Conservation (phyloP, 441 rosid species). For the Gossypium trilobum region DNA sequence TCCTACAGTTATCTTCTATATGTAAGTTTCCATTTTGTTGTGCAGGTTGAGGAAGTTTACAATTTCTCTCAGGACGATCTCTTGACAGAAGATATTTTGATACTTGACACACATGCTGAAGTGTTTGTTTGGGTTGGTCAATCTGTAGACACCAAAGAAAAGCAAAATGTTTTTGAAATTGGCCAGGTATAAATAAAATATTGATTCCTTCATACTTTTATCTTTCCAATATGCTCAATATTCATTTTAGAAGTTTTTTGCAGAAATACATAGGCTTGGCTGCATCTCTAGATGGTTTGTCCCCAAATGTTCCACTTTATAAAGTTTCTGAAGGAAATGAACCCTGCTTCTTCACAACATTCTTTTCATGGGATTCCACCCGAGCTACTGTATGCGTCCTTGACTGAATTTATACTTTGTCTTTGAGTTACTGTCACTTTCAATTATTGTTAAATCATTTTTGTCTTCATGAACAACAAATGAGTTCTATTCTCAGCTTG, state of each 20-base stretch:
- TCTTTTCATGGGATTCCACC: constrained; percentile 78
- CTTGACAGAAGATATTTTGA: constrained; percentile 79
- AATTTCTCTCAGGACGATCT: constrained; percentile 92
- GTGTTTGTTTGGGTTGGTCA: constrained; percentile 98
- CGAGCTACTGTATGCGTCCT: constrained; percentile 56
- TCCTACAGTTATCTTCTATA: constrained; percentile 10
- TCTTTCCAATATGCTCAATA: constrained; percentile 3
- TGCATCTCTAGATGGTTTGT: constrained; percentile 63
- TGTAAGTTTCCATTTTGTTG: constrained; percentile 18
- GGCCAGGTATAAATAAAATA: constrained; percentile 56
- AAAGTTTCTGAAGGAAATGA: constrained; percentile 92
- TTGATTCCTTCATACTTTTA: constrained; percentile 5
- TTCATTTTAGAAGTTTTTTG: constrained; percentile 25
- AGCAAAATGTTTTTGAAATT: constrained; percentile 80
- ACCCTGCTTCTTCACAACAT: constrained; percentile 83
- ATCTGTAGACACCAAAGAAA: constrained; percentile 71
- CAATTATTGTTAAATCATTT: background rate
- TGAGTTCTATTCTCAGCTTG: background rate
- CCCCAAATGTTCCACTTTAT: constrained; percentile 75
- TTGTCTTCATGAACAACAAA: constrained; percentile 1
- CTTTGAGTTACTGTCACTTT: constrained; percentile 9
- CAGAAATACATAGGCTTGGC: constrained; percentile 84
- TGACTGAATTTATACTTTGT: constrained; percentile 11
- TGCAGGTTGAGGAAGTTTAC: constrained; percentile 82
- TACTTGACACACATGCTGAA: constrained; percentile 92